Percentiles rank a stretch among this genome's conserved stretches.
Evolutionary conservation across 2,329 filamentous ascomycete species (phyloP).

Genomic region (Neurospora crassa): DNA sequence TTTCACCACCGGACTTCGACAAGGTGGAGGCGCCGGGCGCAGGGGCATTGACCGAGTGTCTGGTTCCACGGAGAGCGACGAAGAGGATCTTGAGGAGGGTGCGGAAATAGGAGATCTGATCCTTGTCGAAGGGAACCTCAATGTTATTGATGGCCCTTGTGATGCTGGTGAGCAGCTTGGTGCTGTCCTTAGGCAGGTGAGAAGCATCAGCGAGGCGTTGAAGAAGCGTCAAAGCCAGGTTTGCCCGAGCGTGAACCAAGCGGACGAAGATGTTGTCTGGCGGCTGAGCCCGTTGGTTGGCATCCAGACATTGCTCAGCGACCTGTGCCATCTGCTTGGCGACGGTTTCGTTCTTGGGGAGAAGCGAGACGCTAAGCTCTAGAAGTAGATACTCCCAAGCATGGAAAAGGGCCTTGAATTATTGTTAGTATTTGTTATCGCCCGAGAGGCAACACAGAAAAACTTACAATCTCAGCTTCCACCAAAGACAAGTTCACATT

Average conservation of each 20-base stretch:
- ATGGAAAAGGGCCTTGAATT: slow-evolving; percentile 57
- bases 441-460: not conserved
- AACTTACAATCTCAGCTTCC: slow-evolving; percentile 74
- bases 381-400: slow-evolving; percentile 84
- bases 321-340: slow-evolving; percentile 65
- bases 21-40: slow-evolving; percentile 12
- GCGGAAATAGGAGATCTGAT: slow-evolving; percentile 64
- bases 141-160: slow-evolving; percentile 43
- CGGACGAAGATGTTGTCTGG: slow-evolving; percentile 75
- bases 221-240: slow-evolving; percentile 72
- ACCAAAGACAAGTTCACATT: slow-evolving; percentile 89
- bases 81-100: slow-evolving; percentile 78
- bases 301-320: slow-evolving; percentile 64
- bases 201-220: slow-evolving; percentile 62
- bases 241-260: slow-evolving; percentile 65
- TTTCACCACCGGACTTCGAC: not conserved
- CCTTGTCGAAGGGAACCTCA: slow-evolving; percentile 42
- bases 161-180: slow-evolving; percentile 40
- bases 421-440: not conserved
- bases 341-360: slow-evolving; percentile 40
- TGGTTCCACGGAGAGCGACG: slow-evolving; percentile 64
- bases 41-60: slow-evolving; percentile 25
- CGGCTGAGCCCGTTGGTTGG: slow-evolving; percentile 63
- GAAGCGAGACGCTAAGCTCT: slow-evolving; percentile 63
- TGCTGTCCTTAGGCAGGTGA: slow-evolving; percentile 39